Conservation (phyloP, 441 rosid genomes). For the Gossypium schwendimanii region DNA sequence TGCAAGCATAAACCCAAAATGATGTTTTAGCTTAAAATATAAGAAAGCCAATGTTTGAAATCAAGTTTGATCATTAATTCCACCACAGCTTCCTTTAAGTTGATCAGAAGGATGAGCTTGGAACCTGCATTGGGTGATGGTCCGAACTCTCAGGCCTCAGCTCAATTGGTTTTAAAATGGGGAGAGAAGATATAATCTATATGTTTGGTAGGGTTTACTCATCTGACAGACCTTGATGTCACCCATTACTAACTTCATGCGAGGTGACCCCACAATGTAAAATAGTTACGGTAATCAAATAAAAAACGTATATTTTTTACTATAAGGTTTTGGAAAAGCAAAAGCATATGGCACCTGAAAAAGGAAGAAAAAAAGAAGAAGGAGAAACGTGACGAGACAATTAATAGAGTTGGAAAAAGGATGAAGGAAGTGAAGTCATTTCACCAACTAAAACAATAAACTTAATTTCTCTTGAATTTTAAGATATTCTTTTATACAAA, state of each 20-base stretch:
- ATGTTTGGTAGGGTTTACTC: neutral
- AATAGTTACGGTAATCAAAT: too few species aligned
- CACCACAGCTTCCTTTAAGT: neutral
- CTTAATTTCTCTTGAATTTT: neutral
- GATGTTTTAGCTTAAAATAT: neutral
- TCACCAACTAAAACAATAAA: neutral
- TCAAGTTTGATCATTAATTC: neutral
- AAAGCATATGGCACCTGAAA: neutral
- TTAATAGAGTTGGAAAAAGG: neutral
- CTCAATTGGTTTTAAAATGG: neutral
- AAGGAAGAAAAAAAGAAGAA: neutral
- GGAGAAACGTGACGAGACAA: neutral
- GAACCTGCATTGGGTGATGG: neutral
- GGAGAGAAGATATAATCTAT: neutral
- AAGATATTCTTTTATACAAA: neutral
- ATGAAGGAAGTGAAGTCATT: neutral
- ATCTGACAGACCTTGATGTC: neutral
- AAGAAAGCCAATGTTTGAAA: neutral
- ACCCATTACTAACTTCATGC: neutral
- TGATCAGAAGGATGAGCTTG: neutral
- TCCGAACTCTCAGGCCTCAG: neutral
- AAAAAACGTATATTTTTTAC: neutral
- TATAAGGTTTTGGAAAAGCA: neutral
- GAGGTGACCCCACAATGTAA: neutral
- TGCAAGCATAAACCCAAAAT: too few species aligned